Percentiles rank a stretch among this genome's conserved stretches.
phyloP scores from a whole-genome alignment of 495 filamentous ascomycete species.

The Tricharina praecox region DNA sequence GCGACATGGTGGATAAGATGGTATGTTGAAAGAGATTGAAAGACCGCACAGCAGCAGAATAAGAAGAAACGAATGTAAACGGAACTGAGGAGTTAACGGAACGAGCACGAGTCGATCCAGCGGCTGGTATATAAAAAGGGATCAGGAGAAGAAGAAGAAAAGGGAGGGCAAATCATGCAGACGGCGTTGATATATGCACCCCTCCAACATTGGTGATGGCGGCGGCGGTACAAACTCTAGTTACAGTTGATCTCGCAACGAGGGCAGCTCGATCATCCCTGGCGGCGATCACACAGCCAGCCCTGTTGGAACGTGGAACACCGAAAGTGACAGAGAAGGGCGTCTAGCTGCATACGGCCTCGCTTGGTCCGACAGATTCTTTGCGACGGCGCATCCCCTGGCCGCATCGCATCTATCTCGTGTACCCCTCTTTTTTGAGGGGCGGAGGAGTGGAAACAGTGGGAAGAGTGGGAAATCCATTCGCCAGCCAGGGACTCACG shows the following conservation, averaged over 20 bases:
- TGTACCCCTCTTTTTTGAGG: too few relatives aligned
- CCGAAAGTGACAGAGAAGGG: neutral
- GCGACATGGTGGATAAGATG: neutral
- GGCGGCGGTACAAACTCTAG: neutral
- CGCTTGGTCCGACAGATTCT: too few relatives aligned
- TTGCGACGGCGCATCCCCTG: too few relatives aligned
- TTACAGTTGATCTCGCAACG: neutral
- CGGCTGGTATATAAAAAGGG: too few relatives aligned
- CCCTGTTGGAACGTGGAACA: slow-evolving; percentile 1
- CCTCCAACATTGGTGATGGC: too few relatives aligned
- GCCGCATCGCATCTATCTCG: too few relatives aligned
- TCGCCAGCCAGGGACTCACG: too few relatives aligned
- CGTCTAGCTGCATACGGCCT: too few relatives aligned
- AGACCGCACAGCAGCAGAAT: slow-evolving; percentile 3
- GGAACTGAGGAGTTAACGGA: neutral
- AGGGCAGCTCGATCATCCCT: neutral
- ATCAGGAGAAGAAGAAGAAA: neutral
- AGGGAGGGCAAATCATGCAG: neutral
- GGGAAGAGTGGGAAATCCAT: too few relatives aligned
- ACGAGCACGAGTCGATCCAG: neutral
- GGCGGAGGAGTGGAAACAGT: too few relatives aligned
- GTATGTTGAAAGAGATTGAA: neutral
- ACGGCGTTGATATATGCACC: neutral
- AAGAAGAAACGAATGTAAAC: neutral
- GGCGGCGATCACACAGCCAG: neutral